These are phyloP conservation scores for Septoria linicola DNA, from an alignment of 2,329 filamentous ascomycete genomes.

Conservation along the genomic window DNA sequence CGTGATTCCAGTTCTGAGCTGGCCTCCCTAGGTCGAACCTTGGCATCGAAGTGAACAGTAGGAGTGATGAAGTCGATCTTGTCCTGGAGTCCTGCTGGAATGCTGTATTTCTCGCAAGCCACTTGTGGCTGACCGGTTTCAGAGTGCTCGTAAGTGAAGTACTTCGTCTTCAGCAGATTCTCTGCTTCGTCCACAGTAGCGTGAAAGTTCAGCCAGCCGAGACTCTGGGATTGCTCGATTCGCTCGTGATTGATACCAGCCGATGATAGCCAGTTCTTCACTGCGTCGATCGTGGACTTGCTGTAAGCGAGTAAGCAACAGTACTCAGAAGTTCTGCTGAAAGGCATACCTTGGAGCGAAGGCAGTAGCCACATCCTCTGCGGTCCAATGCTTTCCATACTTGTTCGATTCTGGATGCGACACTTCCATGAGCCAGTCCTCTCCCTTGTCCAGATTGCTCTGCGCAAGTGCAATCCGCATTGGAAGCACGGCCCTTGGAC, in stretches of 20 bases:
- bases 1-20: slow-evolving; percentile 23
- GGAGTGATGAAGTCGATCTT: slow-evolving; percentile 60
- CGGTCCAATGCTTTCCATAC: slow-evolving; percentile 47
- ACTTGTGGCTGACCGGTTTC: slow-evolving; percentile 47
- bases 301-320: slow-evolving; percentile 38
- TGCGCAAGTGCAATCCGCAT: slow-evolving; percentile 31
- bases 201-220: slow-evolving; percentile 48
- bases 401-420: slow-evolving; percentile 41
- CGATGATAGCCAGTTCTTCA: slow-evolving; percentile 43
- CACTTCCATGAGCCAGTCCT: slow-evolving; percentile 35
- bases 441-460: slow-evolving; percentile 28
- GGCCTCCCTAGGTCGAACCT: slow-evolving; percentile 15
- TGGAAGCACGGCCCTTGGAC: slow-evolving; percentile 19
- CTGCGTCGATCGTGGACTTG: slow-evolving; percentile 39
- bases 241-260: slow-evolving; percentile 36
- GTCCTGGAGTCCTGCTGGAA: slow-evolving; percentile 48
- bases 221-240: slow-evolving; percentile 38
- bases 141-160: slow-evolving; percentile 60
- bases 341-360: slow-evolving; percentile 29
- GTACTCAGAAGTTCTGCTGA: too few species aligned
- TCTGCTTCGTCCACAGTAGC: slow-evolving; percentile 43
- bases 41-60: slow-evolving; percentile 49
- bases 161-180: slow-evolving; percentile 49
- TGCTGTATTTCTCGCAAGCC: slow-evolving; percentile 47
- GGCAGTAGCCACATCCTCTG: slow-evolving; percentile 31